Evolutionary conservation across 352 stramenopile species (phyloP), one percentile per base, ranked within the genome.

Genomic region (Achlya hypogyna): DNA sequence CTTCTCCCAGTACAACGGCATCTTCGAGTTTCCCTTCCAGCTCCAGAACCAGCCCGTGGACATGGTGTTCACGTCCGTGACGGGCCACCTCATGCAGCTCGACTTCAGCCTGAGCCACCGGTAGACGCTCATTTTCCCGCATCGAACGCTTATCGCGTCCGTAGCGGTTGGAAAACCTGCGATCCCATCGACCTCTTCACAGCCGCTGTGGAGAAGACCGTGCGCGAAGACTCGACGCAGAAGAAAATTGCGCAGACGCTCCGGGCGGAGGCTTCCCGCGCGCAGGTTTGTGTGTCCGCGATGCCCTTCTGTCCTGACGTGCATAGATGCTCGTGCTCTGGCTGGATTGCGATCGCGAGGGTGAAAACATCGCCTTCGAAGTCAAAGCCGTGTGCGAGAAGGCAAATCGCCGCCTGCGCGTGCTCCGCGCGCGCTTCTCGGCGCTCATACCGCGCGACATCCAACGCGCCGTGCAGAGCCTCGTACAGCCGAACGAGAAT

Each of bases 291-390:
- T 3, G 12, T 34, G 53, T 18, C n/a, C 31, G 9, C 53, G 62
- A 35, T 54, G 10, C 35, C 45, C 28, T 28, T 65, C 31, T 35
- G 4, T 12, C 35, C 12, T 8, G 18, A 54, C 28, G 34, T 12
- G 4, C 20, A 2, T 53, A 95, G 87, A 93, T 85, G 80, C 84
- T 99, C 0, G 81, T 98, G 32, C 76, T 98, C 32, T 99, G 98
- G 98, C 77, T 99, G 25, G 98, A 99, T 93, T 99, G 97, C 71
- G 98, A 99, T 91, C 90, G 96, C 28, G 98, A 99, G 74, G 97
- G 98, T n/a, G 97, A 99, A 74, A 98, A 98, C 59, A 99, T 99
- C 72, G 95, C 90, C 14, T 98, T 98, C 72, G 97, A 99, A 74
- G 89, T 98, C 31, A 96, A 96, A 42, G 51, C 77, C 32, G 77